Percentiles rank a stretch among this genome's conserved stretches.
Evolutionary conservation across 164 flowering plant species (phyloP).

Genomic region (Magnolia changhungtana): DNA sequence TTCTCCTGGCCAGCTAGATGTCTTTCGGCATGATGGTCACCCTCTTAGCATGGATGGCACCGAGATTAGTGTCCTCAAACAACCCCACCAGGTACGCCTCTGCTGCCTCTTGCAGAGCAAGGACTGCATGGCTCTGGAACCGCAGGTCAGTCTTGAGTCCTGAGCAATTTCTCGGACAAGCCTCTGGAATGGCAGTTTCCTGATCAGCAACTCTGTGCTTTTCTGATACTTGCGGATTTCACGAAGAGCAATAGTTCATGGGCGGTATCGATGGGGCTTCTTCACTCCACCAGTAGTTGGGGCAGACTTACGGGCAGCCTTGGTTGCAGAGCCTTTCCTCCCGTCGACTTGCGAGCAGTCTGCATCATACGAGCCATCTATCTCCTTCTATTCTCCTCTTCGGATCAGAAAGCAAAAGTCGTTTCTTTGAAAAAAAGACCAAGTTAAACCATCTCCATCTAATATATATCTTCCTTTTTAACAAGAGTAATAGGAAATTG

Average conservation of each 20-base stretch:
- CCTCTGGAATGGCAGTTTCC: conserved; percentile 7
- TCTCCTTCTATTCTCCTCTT: not conserved
- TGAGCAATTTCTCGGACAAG: conserved; percentile 6
- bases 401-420: not conserved
- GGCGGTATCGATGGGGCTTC: conserved; percentile 17
- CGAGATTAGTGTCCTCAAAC: conserved; percentile 11
- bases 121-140: conserved; percentile 16
- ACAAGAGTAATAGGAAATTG: too few relatives aligned
- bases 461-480: too few relatives aligned
- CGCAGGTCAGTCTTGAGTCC: conserved; percentile 11
- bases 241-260: conserved; percentile 17
- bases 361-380: conserved; percentile 17
- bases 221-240: conserved; percentile 7
- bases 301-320: conserved; percentile 16
- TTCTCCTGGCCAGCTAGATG: conserved; percentile 12
- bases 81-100: conserved; percentile 11
- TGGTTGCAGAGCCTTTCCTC: conserved; percentile 12
- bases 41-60: conserved; percentile 12
- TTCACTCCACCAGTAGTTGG: conserved; percentile 15
- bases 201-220: conserved; percentile 1
- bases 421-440: not conserved
- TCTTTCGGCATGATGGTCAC: conserved; percentile 10
- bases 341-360: conserved; percentile 15
- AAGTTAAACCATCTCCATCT: too few relatives aligned
- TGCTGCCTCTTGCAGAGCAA: conserved; percentile 6